phyloP scores from a whole-genome alignment of 495 filamentous ascomycete species.

The Annulohypoxylon bovei region DNA sequence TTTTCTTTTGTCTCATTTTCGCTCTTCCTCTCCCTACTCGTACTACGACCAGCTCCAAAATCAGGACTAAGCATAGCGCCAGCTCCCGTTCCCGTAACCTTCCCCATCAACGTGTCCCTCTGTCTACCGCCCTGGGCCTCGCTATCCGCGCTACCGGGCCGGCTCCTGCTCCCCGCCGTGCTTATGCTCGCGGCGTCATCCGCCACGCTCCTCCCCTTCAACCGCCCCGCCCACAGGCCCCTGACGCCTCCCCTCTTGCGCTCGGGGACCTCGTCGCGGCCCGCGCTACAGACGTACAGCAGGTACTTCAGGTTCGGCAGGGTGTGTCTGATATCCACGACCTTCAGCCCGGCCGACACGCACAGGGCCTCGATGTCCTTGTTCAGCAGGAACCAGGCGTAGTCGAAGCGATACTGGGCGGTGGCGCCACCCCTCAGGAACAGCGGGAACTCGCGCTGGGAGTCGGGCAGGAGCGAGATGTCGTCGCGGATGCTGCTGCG shows the following conservation, averaged over 20 bases:
- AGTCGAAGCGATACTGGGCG: conserved; percentile 88
- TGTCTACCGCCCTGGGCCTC: conserved; percentile 43
- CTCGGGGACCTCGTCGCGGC: conserved; percentile 77
- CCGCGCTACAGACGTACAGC: conserved; percentile 84
- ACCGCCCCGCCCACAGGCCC: conserved; percentile 64
- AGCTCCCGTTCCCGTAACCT: conserved; percentile 29
- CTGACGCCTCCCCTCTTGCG: conserved; percentile 81
- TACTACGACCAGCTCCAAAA: neutral
- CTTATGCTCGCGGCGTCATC: conserved; percentile 52
- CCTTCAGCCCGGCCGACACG: conserved; percentile 73
- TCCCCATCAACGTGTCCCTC: conserved; percentile 52
- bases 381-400: conserved; percentile 92
- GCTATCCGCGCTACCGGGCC: conserved; percentile 62
- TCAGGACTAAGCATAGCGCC: neutral
- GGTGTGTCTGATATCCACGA: conserved; percentile 89
- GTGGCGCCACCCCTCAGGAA: conserved; percentile 73
- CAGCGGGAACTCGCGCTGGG: conserved; percentile 79
- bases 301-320: conserved; percentile 93
- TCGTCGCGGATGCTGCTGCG: conserved; percentile 82
- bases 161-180: conserved; percentile 47
- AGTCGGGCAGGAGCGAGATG: conserved; percentile 71
- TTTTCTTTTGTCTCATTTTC: neutral
- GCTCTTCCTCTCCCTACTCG: neutral
- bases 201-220: conserved; percentile 31
- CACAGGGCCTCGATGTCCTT: conserved; percentile 91